phyloP scores from a whole-genome alignment of 1,284 basidiomycete genomes.

The Pascua sp. region DNA sequence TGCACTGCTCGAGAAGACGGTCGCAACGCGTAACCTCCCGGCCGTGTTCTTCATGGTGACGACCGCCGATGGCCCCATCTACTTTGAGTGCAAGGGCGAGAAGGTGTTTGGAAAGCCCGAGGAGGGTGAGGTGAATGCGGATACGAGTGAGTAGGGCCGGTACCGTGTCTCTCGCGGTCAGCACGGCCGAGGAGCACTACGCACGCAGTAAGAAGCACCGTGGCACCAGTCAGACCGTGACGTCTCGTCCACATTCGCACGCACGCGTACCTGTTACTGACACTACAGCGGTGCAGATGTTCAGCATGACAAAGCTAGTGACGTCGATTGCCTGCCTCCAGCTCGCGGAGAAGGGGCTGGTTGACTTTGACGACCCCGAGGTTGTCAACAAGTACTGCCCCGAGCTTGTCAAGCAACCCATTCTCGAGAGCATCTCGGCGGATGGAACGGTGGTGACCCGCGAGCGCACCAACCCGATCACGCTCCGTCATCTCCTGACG shows the following conservation, averaged over 20 bases:
- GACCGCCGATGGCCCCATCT: conserved; percentile 29
- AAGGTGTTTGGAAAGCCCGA: conserved; percentile 23
- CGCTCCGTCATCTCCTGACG: conserved; percentile 36
- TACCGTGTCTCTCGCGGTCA: neutral
- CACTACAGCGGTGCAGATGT: conserved; percentile 30
- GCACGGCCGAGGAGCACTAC: too few species aligned
- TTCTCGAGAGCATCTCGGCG: conserved; percentile 31
- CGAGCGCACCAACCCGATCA: conserved; percentile 29
- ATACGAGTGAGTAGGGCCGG: neutral
- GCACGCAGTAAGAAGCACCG: too few species aligned
- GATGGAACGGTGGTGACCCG: conserved; percentile 25
- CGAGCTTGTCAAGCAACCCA: conserved; percentile 27
- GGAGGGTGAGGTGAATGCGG: conserved; percentile 1
- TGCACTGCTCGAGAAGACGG: conserved; percentile 19
- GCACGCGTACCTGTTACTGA: neutral
- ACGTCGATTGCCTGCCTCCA: conserved; percentile 15
- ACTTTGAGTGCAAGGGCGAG: conserved; percentile 28
- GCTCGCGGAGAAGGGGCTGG: conserved; percentile 13
- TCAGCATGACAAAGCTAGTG: conserved; percentile 40
- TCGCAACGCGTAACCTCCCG: conserved; percentile 21
- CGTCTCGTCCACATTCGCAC: neutral
- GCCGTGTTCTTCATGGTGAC: conserved; percentile 31
- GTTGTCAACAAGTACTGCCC: conserved; percentile 28
- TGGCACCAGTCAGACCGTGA: neutral
- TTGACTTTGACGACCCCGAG: conserved; percentile 23